phyloP scores from a whole-genome alignment of 305 asterid genomes.

The Fraxinus baroniana region DNA sequence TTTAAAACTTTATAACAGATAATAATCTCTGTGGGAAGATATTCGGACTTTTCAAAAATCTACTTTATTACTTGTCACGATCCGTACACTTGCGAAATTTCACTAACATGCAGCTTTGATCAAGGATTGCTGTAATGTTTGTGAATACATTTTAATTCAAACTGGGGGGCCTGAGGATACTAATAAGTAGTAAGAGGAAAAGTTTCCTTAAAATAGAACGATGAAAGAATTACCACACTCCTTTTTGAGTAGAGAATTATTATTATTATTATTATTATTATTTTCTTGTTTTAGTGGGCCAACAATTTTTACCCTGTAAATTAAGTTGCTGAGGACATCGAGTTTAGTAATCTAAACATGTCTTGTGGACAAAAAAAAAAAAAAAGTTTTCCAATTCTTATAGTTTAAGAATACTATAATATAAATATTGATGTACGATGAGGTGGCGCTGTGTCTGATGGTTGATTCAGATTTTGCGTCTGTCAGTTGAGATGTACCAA shows the following conservation, averaged over 20 bases:
- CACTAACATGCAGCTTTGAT: neutral
- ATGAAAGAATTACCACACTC: neutral
- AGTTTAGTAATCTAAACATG: neutral
- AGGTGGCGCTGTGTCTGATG: slow-evolving; percentile 10
- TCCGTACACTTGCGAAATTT: too few species aligned
- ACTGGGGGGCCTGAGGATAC: neutral
- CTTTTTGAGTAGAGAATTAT: neutral
- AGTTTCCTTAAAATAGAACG: neutral
- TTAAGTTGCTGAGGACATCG: neutral
- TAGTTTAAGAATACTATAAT: neutral
- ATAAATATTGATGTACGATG: neutral
- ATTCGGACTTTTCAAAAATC: too few species aligned
- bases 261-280: too few species aligned
- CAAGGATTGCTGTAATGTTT: neutral
- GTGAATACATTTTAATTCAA: neutral
- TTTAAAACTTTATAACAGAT: too few species aligned
- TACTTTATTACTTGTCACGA: too few species aligned
- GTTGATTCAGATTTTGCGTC: slow-evolving; percentile 18
- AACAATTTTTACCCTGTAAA: neutral
- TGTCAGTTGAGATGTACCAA: slow-evolving; percentile 49
- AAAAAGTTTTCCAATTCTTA: neutral
- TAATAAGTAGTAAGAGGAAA: neutral
- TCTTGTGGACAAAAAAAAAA: neutral
- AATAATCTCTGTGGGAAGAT: too few species aligned
- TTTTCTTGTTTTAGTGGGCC: neutral